Evolutionary conservation across 495 filamentous ascomycete genomes (phyloP).

Genomic region (Neurospora sublineolata): DNA sequence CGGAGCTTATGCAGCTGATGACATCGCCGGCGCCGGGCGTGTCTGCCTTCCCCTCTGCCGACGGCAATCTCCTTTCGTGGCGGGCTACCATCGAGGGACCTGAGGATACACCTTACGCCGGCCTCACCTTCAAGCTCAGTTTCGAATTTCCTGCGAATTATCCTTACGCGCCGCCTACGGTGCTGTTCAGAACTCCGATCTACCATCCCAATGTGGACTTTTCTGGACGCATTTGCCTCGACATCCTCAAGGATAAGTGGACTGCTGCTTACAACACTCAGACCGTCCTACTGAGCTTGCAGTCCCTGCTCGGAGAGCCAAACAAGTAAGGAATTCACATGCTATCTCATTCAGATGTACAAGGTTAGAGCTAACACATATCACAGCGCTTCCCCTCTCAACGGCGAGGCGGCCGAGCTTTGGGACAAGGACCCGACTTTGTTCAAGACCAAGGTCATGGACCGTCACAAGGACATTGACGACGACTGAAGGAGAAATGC

Average conservation of each 20-base stretch:
- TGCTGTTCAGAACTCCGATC: slow-evolving; percentile 87
- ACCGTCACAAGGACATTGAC: slow-evolving; percentile 44
- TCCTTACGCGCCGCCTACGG: slow-evolving; percentile 83
- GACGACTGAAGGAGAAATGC: slow-evolving; percentile 32
- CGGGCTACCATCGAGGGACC: slow-evolving; percentile 89
- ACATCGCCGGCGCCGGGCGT: slow-evolving; percentile 84
- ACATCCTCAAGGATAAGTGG: slow-evolving; percentile 98
- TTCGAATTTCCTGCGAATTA: slow-evolving; percentile 89
- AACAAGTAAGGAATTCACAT: slow-evolving; percentile 68
- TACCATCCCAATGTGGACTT: slow-evolving; percentile 94
- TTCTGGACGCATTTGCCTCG: slow-evolving; percentile 83
- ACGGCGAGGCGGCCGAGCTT: slow-evolving; percentile 89
- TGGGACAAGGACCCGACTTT: slow-evolving; percentile 86
- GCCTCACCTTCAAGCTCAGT: slow-evolving; percentile 83
- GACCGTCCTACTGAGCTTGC: slow-evolving; percentile 82
- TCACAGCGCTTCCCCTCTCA: slow-evolving; percentile 77
- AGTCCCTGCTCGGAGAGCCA: slow-evolving; percentile 90
- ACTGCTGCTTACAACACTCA: slow-evolving; percentile 87
- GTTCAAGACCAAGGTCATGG: slow-evolving; percentile 63
- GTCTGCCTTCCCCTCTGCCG: slow-evolving; percentile 84
- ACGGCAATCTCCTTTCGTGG: slow-evolving; percentile 86
- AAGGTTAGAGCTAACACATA: slow-evolving; percentile 1
- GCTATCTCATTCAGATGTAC: neutral
- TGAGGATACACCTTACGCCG: slow-evolving; percentile 79
- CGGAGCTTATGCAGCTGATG: slow-evolving; percentile 97